These are phyloP conservation scores for Citrullus amarus DNA, from an alignment of 306 rosid genomes.

Conservation along the genomic window DNA sequence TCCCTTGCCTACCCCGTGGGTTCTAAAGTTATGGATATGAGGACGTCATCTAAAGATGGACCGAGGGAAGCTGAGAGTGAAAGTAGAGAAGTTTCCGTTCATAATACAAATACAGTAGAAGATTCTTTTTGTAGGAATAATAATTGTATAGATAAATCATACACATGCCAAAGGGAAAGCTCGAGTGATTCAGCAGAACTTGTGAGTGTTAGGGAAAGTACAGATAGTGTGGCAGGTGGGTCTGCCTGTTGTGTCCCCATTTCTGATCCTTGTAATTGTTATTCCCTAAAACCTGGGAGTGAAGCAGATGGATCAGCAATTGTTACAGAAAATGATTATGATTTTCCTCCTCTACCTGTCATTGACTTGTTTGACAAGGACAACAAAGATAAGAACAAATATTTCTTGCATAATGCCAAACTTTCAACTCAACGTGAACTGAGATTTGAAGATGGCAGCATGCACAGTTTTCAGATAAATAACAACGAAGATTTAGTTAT, in stretches of 20 bases:
- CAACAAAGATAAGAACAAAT: constrained; percentile 26
- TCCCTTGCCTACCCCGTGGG: constrained; percentile 87
- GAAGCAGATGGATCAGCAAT: constrained; percentile 40
- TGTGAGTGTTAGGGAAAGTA: constrained; percentile 42
- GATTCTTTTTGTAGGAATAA: constrained; percentile 28
- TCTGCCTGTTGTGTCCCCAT: constrained; percentile 20
- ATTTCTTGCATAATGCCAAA: constrained; percentile 21
- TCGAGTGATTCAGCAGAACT: constrained; percentile 44
- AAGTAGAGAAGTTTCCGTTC: constrained; percentile 32
- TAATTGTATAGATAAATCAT: constrained; percentile 33
- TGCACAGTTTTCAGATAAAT: constrained; percentile 66
- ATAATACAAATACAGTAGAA: constrained; percentile 32
- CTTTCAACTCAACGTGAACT: constrained; percentile 20
- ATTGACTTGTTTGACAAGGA: constrained; percentile 49
- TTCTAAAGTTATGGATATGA: constrained; percentile 87
- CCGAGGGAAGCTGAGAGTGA: constrained; percentile 31
- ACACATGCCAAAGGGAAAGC: constrained; percentile 34
- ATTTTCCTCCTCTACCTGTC: constrained; percentile 57
- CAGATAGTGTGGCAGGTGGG: constrained; percentile 34
- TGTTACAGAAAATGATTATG: constrained; percentile 36
- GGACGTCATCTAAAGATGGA: constrained; percentile 54
- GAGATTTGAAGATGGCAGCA: constrained; percentile 43
- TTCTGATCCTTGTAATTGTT: constrained; percentile 32
- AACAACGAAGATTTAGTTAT: constrained; percentile 60
- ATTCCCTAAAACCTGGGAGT: constrained; percentile 30